Base-by-base conservation (phyloP, 306 rosid genomes). In the Malus sylvestris region DNA sequence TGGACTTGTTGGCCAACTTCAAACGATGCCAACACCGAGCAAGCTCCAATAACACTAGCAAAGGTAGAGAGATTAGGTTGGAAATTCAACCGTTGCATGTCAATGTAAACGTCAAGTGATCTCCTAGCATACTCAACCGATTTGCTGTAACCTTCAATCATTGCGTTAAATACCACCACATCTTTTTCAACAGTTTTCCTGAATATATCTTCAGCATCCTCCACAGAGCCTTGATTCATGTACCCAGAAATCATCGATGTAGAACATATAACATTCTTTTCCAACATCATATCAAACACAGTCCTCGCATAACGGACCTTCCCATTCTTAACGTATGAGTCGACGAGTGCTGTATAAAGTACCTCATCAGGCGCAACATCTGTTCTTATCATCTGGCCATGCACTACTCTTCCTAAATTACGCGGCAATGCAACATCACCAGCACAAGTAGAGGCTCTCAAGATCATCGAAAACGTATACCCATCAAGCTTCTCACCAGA, bases 121-220 rank as follows among this genome's bases (percentile, higher is more conserved):
- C 70, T 90, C 74, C 61, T 61, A 38, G 90, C 97, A 84, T 79
- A 69, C 64, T 89, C 90, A 25, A 77, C 52, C 14, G 86, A 72
- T 87, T 87, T 90, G 81, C 98, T 95, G 77, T 89, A 95, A 59
- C 97, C 98, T 83, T 95, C 98, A 67, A 95, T 87, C 97, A 92
- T 95, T 19, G 97, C 96, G 87, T 95, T 92, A 80, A 89, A 95
- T 15, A 85, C 93, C 57, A 95, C 98, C 11, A 88, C 63, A 76
- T 92, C 98, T 86, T 87, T 92, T 49, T 78, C 83, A 77, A 81
- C 79, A 2, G 98, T 83, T 74, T 82, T 86, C 67, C 55, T 64
- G 51, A 92, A 95, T 70, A 95, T 81, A 53, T 76, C 85, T 80
- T 89, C 95, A n/a, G 96, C 97, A 32, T 92, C 93, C 53, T 74